phyloP scores from a whole-genome alignment of 306 rosid genomes.

The Casuarina cunninghamiana region DNA sequence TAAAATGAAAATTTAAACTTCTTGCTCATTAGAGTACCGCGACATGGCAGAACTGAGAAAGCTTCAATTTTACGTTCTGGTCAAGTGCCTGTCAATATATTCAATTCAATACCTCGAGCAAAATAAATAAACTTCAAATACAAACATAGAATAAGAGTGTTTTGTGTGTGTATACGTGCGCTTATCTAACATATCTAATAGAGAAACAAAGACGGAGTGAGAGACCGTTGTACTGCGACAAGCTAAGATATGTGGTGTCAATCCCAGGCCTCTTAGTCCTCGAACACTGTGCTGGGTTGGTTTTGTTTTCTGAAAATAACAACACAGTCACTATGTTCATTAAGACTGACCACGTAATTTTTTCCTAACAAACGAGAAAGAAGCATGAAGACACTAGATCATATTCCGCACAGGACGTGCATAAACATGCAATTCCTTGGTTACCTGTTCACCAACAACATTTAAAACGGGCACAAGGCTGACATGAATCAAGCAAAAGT shows the following conservation, averaged over 20 bases:
- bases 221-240: slow-evolving; percentile 80
- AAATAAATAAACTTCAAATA: slow-evolving; percentile 16
- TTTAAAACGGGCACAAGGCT: slow-evolving; percentile 81
- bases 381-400: not conserved
- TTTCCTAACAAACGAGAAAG: not conserved
- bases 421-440: slow-evolving; percentile 2
- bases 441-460: slow-evolving; percentile 85
- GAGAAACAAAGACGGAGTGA: slow-evolving; percentile 23
- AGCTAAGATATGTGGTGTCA: slow-evolving; percentile 79
- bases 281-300: slow-evolving; percentile 95
- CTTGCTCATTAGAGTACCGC: slow-evolving; percentile 49
- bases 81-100: slow-evolving; percentile 62
- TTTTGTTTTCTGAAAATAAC: slow-evolving; percentile 66
- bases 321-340: slow-evolving; percentile 26
- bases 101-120: slow-evolving; percentile 22
- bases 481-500: slow-evolving; percentile 84
- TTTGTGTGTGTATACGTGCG: not conserved
- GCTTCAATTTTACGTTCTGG: slow-evolving; percentile 66
- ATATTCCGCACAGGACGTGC: not conserved
- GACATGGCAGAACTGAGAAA: slow-evolving; percentile 94
- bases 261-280: slow-evolving; percentile 84
- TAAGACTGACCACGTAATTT: slow-evolving; percentile 6
- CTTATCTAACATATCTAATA: not conserved
- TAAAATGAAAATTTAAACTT: not conserved
- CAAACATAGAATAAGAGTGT: slow-evolving; percentile 8